Base-by-base conservation (phyloP, 495 filamentous ascomycete species). In the Aspergillus sclerotioniger region DNA sequence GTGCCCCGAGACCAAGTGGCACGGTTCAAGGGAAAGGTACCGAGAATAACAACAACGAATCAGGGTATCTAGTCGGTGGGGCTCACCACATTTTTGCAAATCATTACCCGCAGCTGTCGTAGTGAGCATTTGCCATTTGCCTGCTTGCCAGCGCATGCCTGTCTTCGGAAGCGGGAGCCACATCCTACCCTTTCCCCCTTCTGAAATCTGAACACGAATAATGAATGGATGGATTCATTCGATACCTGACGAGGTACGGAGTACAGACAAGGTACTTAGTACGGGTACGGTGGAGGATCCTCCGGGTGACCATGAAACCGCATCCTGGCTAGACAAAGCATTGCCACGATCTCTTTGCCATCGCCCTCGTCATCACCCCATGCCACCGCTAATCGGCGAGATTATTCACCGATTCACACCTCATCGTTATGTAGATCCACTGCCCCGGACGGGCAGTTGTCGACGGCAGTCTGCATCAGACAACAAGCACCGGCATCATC, bases 101-200 rank as follows among this genome's bases (percentile, higher is more conserved):
- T 67, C 65, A 67, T 64, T 61, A 51, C 54, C 65, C 58, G 59
- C 54, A 52, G 56, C 49, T 54, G 59, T 67, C 57, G 57, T 59
- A 47, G 54, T 62, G 37, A 47, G 57, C 54, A 59, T 63, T 63
- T 54, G 48, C 6, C n/a, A n/a, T n/a, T 39, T 54, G 48, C 6
- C 44, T 44, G 21, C 49, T 52, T 53, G 53, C 53, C 61, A 59
- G 44, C 56, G 53, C 60, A 61, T 61, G 57, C 44, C 61, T 62
- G 53, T 60, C 61, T 60, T 67, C 58, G 58, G 61, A 66, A 63
- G 49, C 39, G 49, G 56, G 46, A 59, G 51, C 60, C 48, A 58
- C 60, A 62, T 52, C 35, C 43, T 15, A 13, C 32, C 37, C 53
- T 33, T 31, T 37, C 41, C 39, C 51, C 44, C 25, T 56, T 45